phyloP scores from a whole-genome alignment of 352 stramenopile genomes.

The Elongisporangium anandrum region DNA sequence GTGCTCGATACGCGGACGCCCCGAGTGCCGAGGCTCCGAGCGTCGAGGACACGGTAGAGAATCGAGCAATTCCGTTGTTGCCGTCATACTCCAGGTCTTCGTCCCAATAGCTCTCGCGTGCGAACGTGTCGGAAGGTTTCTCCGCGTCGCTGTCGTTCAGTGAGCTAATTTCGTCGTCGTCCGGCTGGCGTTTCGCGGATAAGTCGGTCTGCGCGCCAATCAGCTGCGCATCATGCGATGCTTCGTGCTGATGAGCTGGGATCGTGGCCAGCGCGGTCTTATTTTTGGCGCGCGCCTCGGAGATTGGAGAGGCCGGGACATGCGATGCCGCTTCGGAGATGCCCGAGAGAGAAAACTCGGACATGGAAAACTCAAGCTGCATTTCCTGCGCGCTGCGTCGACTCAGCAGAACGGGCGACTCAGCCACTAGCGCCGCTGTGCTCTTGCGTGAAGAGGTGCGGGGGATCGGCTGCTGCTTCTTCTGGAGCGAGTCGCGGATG shows the following conservation, averaged over 20 bases:
- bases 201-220: not conserved
- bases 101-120: not conserved
- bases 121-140: not conserved
- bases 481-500: conserved; percentile 17
- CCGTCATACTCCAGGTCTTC: not conserved
- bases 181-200: not conserved
- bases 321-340: not conserved
- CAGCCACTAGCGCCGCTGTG: not conserved
- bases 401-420: not conserved
- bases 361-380: not conserved
- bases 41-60: not conserved
- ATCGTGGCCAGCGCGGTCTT: not conserved
- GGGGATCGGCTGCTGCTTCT: conserved; percentile 30
- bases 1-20: not conserved
- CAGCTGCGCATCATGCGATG: not conserved
- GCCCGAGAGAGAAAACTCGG: not conserved
- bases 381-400: not conserved
- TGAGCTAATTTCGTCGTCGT: not conserved
- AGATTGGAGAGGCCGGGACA: not conserved
- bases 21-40: not conserved
- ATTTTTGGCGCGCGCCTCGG: not conserved
- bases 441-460: not conserved
- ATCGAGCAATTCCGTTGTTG: not conserved
- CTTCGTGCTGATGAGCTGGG: not conserved
- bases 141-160: not conserved